Evolutionary conservation across 1,284 basidiomycete species (phyloP).

Genomic region (Thelephora terrestris): DNA sequence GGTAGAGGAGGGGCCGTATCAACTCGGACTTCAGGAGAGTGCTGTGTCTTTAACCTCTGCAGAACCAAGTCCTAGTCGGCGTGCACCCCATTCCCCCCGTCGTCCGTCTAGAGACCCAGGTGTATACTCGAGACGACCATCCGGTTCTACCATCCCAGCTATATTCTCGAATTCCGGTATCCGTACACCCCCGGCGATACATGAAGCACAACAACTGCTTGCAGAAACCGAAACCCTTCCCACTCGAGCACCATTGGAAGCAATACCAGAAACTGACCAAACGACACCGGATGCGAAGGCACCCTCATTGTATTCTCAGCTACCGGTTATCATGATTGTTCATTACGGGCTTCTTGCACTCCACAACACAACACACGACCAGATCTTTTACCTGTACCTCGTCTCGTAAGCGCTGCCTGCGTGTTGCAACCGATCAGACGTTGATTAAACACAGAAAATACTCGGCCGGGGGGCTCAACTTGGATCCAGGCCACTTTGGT

Average conservation of each 20-base stretch:
- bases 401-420: slow-evolving; percentile 51
- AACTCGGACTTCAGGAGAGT: neutral
- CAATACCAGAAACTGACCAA: slow-evolving; percentile 39
- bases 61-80: no score
- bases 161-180: slow-evolving; percentile 78
- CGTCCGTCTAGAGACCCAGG: neutral
- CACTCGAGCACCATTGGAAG: slow-evolving; percentile 32
- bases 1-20: slow-evolving; percentile 7
- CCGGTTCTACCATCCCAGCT: slow-evolving; percentile 49
- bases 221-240: slow-evolving; percentile 25
- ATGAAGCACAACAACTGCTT: slow-evolving; percentile 54
- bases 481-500: slow-evolving; percentile 75
- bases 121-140: slow-evolving; percentile 35
- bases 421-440: slow-evolving; percentile 3
- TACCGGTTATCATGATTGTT: slow-evolving; percentile 62
- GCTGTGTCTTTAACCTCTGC: neutral
- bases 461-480: slow-evolving; percentile 58
- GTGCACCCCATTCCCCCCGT: neutral
- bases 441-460: slow-evolving; percentile 41
- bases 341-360: slow-evolving; percentile 74
- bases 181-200: slow-evolving; percentile 56
- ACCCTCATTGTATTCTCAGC: slow-evolving; percentile 51
- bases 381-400: slow-evolving; percentile 74
- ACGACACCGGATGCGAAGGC: slow-evolving; percentile 30
- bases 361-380: slow-evolving; percentile 78